Evolutionary conservation across 2,329 filamentous ascomycete genomes (phyloP).

Genomic region (Acephala macrosclerotiorum): DNA sequence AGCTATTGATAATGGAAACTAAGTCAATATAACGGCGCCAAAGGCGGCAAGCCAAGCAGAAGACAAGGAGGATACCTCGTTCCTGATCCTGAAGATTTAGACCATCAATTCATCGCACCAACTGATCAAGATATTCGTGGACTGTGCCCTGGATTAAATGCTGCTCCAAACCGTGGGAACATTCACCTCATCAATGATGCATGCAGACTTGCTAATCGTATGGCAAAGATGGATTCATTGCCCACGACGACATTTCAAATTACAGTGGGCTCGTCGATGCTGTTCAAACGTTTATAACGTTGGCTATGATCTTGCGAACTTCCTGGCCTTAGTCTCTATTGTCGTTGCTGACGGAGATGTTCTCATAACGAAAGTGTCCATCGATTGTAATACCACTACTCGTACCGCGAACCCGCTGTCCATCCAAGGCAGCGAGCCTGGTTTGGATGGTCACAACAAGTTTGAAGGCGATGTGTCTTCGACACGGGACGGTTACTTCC

Average conservation of each 20-base stretch:
- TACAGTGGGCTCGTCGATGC: slow-evolving; percentile 40
- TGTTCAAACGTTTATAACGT: slow-evolving; percentile 39
- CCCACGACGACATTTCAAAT: slow-evolving; percentile 47
- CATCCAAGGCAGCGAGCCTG: slow-evolving; percentile 33
- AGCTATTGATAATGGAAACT: slow-evolving; percentile 23
- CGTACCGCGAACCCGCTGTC: slow-evolving; percentile 38
- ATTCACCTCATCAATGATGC: background rate
- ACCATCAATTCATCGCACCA: slow-evolving; percentile 36
- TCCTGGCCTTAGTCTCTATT: slow-evolving; percentile 34
- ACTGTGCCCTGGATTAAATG: slow-evolving; percentile 50
- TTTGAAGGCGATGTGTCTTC: slow-evolving; percentile 36
- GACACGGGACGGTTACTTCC: slow-evolving; percentile 39
- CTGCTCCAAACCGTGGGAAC: slow-evolving; percentile 48
- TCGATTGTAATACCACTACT: slow-evolving; percentile 40
- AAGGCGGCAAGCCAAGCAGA: slow-evolving; percentile 49
- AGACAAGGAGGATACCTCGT: slow-evolving; percentile 52
- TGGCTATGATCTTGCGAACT: slow-evolving; percentile 30
- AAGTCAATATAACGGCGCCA: slow-evolving; percentile 52
- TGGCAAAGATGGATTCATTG: slow-evolving; percentile 42
- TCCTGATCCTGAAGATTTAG: slow-evolving; percentile 46
- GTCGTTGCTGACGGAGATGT: slow-evolving; percentile 35
- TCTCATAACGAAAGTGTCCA: slow-evolving; percentile 35
- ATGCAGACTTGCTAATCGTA: too few species aligned
- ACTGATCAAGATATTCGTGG: slow-evolving; percentile 48
- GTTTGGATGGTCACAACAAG: slow-evolving; percentile 36